Evolutionary conservation across 805 yeast genomes (phyloP).

Genomic region (Candida nanaspora): DNA sequence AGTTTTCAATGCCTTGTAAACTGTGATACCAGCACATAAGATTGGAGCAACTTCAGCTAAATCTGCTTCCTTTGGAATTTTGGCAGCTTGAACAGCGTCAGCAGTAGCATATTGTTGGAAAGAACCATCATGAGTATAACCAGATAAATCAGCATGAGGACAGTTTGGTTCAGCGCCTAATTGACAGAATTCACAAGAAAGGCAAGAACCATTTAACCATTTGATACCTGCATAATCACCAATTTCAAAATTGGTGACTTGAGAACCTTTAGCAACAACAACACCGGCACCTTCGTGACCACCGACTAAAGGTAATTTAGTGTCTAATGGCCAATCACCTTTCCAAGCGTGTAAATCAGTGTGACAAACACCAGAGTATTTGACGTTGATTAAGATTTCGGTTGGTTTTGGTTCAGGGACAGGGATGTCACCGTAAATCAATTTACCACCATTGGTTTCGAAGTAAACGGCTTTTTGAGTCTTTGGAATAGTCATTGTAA

Average conservation of each 20-base stretch:
- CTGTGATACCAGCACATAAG: constrained; percentile 88
- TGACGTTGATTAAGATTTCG: constrained; percentile 74
- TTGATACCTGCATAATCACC: constrained; percentile 82
- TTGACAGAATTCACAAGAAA: constrained; percentile 70
- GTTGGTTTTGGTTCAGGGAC: constrained; percentile 75
- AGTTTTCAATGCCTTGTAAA: constrained; percentile 82
- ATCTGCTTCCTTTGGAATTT: constrained; percentile 67
- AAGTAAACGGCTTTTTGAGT: constrained; percentile 69
- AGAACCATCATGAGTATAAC: constrained; percentile 86
- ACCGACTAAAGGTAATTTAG: constrained; percentile 72
- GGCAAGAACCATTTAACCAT: constrained; percentile 77
- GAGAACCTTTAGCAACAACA: constrained; percentile 69
- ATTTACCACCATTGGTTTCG: constrained; percentile 56
- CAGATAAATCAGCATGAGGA: constrained; percentile 64
- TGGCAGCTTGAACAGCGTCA: constrained; percentile 81
- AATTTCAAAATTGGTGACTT: constrained; percentile 62
- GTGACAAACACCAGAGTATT: constrained; percentile 90
- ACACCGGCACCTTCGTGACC: constrained; percentile 91
- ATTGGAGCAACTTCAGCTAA: constrained; percentile 74
- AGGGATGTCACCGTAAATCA: constrained; percentile 65
- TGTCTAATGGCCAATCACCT: constrained; percentile 84
- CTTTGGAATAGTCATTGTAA: constrained; percentile 38
- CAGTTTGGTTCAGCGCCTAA: constrained; percentile 66
- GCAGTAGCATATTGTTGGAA: constrained; percentile 90
- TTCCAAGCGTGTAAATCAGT: constrained; percentile 92